A percentile compares a stretch with the other conserved stretches of the same genome.
Evolutionary conservation across 1,284 basidiomycete species (phyloP).

Genomic region (Ganoderma lucidum): DNA sequence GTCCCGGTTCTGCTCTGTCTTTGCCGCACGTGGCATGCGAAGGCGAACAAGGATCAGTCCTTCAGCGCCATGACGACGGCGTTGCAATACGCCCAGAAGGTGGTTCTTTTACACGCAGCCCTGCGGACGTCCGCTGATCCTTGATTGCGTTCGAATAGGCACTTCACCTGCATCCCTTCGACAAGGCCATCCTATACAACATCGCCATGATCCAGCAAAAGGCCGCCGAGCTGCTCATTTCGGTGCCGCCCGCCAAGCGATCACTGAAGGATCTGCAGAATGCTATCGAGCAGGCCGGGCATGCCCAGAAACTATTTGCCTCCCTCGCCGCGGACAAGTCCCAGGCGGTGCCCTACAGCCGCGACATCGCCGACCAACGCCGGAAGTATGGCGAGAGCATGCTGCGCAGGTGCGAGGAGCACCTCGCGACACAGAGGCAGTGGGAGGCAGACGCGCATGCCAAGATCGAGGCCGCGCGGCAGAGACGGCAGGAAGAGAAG

Average conservation of each 20-base stretch:
- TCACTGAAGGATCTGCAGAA: slow-evolving; percentile 80
- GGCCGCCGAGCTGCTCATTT: slow-evolving; percentile 87
- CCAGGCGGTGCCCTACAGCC: slow-evolving; percentile 80
- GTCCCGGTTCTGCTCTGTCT: slow-evolving; percentile 82
- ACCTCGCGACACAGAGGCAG: slow-evolving; percentile 75
- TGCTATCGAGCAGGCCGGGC: slow-evolving; percentile 84
- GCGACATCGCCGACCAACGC: slow-evolving; percentile 88
- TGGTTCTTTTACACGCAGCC: slow-evolving; percentile 36
- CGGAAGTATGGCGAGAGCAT: slow-evolving; percentile 88
- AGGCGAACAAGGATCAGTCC: slow-evolving; percentile 88
- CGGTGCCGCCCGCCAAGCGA: slow-evolving; percentile 76
- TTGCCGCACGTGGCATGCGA: slow-evolving; percentile 91
- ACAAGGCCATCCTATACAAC: slow-evolving; percentile 92
- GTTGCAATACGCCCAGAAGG: slow-evolving; percentile 81
- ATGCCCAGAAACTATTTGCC: slow-evolving; percentile 88
- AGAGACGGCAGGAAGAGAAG: slow-evolving; percentile 71
- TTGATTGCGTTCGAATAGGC: slow-evolving; percentile 58
- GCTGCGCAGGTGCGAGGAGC: slow-evolving; percentile 81
- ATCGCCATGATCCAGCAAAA: slow-evolving; percentile 98
- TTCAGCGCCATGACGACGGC: slow-evolving; percentile 83
- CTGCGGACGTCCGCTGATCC: background rate
- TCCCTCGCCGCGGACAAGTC: slow-evolving; percentile 81
- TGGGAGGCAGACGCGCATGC: slow-evolving; percentile 80
- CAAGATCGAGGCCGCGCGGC: slow-evolving; percentile 77
- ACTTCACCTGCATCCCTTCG: slow-evolving; percentile 80